Conservation (phyloP, 2,329 filamentous ascomycete species). For the Colletotrichum gigasporum region DNA sequence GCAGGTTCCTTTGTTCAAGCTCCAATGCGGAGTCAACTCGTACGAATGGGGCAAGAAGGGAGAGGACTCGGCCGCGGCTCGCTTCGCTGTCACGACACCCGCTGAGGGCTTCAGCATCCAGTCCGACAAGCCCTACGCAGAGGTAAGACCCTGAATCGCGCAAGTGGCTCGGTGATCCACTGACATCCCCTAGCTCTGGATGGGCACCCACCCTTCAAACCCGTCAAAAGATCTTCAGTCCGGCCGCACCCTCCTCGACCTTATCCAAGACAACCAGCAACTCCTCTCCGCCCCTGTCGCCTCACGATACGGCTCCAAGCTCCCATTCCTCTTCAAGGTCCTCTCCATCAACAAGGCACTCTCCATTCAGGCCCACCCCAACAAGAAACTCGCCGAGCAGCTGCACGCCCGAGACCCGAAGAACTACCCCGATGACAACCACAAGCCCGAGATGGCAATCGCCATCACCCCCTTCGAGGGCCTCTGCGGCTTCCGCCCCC, state of each 20-base stretch:
- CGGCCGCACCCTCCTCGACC: conserved; percentile 84
- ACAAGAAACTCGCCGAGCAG: conserved; percentile 89
- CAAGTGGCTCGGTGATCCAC: neutral
- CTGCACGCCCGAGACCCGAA: conserved; percentile 86
- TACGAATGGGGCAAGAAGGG: conserved; percentile 99
- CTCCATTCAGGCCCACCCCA: conserved; percentile 96
- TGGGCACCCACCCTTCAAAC: conserved; percentile 97
- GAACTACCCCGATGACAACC: conserved; percentile 99
- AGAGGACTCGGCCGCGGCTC: conserved; percentile 85
- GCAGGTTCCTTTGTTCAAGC: conserved; percentile 84
- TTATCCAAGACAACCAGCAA: conserved; percentile 86
- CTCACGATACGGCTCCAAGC: conserved; percentile 79
- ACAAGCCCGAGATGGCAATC: conserved; percentile 99
- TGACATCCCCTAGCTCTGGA: conserved; percentile 78
- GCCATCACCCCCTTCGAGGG: conserved; percentile 97
- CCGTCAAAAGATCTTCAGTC: conserved; percentile 90
- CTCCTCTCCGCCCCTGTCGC: conserved; percentile 80
- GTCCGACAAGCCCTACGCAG: conserved; percentile 91
- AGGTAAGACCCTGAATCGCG: conserved; percentile 62
- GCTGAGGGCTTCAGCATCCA: conserved; percentile 79
- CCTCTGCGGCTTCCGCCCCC: conserved; percentile 91
- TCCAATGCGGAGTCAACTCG: conserved; percentile 94
- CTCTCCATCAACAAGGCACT: conserved; percentile 95
- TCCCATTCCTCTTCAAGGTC: conserved; percentile 98
- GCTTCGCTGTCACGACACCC: conserved; percentile 87